Base-by-base conservation (phyloP, 2,329 filamentous ascomycete species). In the Scedosporium boydii region DNA sequence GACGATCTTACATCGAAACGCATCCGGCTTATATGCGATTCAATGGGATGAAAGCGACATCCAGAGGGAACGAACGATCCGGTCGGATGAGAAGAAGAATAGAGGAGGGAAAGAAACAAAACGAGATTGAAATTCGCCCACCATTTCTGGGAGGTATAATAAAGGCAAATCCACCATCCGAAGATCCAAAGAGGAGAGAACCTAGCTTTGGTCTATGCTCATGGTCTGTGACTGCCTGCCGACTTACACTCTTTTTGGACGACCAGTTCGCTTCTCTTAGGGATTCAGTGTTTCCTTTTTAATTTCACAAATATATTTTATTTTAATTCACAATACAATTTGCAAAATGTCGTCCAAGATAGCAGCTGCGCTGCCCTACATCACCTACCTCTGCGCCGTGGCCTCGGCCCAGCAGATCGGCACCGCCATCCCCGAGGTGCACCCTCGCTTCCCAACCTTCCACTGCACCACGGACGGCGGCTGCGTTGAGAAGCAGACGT, bases 371-470 rank as follows among this genome's bases (percentile, higher is more conserved):
- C 60, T 61, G 48, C 60, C 60, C 7, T 44, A 44, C 38, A 44
- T 51, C 27, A n/a, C 60, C 27, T 56, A 6, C 29, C 46, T 53
- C 51, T 61, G 27, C 56, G 38, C 56, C 26, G 48, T 46, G 18
- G 38, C 46, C 48, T 53, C 60, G 6, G 80, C 80, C 63, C 83
- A 86, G 70, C 75, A 81, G 68, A 78, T 74, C 61, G 83, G 83
- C 70, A 75, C 75, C 27, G 67, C 74, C 65, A 76, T 72, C 59
- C 65, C 75, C 9, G 83, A 85, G 68, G 76, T 67, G 38, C 83
- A 86, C 69, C 84, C 83, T 21, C 63, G 76, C 29, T 72, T 87
- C 67, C 76, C 72, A 62, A 84, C 81, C 78, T 75, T 79, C 64
- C 76, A 77, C 67, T 87, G 84, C 73, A 78, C 81, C 46, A 68